These are phyloP conservation scores for Pseudogymnoascus sp. DNA, from an alignment of 2,329 filamentous ascomycete species.

Conservation along the genomic window DNA sequence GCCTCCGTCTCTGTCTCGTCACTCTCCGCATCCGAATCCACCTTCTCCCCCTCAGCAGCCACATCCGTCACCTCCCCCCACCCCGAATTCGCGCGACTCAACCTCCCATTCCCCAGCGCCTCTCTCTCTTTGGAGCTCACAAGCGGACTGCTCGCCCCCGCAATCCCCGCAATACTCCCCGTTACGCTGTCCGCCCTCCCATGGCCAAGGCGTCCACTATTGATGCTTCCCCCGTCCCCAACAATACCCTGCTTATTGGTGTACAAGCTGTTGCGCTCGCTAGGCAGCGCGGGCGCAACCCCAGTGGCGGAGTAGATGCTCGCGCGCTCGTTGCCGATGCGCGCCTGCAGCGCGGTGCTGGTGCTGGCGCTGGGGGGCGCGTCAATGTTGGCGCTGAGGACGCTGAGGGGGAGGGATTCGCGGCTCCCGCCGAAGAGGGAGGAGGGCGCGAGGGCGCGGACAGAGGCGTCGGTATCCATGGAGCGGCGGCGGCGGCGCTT, in stretches of 20 bases:
- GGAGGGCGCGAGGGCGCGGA: constrained; percentile 73
- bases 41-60: constrained; percentile 14
- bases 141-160: constrained; percentile 47
- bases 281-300: constrained; percentile 53
- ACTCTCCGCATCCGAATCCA: constrained; percentile 11
- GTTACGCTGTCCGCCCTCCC: constrained; percentile 72
- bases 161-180: constrained; percentile 59
- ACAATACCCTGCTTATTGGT: constrained; percentile 43
- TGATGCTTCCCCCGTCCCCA: constrained; percentile 66
- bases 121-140: constrained; percentile 35
- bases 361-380: constrained; percentile 39
- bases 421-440: constrained; percentile 75
- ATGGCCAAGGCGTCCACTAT: constrained; percentile 70
- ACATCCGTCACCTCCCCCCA: constrained; percentile 5
- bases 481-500: constrained; percentile 69
- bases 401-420: constrained; percentile 69
- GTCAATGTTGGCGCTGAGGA: constrained; percentile 64
- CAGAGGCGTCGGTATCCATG: constrained; percentile 77
- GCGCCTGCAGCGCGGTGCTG: constrained; percentile 45
- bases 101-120: constrained; percentile 2
- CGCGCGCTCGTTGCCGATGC: constrained; percentile 51
- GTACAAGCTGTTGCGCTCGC: constrained; percentile 77
- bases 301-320: constrained; percentile 75
- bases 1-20: constrained; percentile 10
- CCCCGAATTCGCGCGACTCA: constrained; percentile 14